Evolutionary conservation across 495 filamentous ascomycete genomes (phyloP), one percentile per base, ranked within the genome.

Genomic region (Glonium stellatum): DNA sequence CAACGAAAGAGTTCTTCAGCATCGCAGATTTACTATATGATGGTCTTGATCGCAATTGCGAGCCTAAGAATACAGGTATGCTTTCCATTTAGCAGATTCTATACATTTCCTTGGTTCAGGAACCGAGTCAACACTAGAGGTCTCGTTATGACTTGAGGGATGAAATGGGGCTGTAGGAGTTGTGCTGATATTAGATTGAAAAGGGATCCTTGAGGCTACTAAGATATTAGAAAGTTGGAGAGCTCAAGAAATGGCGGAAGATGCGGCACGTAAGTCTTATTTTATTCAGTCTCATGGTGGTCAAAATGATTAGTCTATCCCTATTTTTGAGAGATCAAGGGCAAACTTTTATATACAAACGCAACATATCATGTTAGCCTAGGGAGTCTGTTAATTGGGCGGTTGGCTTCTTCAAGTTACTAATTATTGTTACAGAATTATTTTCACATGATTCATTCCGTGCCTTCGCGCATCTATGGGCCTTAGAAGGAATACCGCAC

Each of bases 161-260:
- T 44, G 39, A 44, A 15, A 15, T 44, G 18, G 39, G 39, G 4
- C 13, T 44, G 10, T 4, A 13, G 12, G 39, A 18, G 39, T 11
- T 18, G 6, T 1, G 31, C 18, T 51, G 10, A 27, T 51, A n/a
- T 51, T 27, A 9, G 9, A 11, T 51, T 15, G 15, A 5, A 31
- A 15, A 51, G 48, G 48, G 11, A 25, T 51, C 23, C 27, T 67
- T 4, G 65, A 67, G 27, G 65, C 65, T 4, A 52, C 31, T 12
- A 67, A 67, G 44, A 27, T 67, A 34, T 25, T 67, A 21, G 61
- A 61, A 42, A 64, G 57, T 37, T 61, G 53, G 61, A 67, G 59
- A 53, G 57, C 51, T 31, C 60, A 63, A 35, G 54, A 48, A 4
- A 15, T 64, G 15, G 54, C 27, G 0, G 49, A 61, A 19, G 57